Conservation (phyloP, 768 basidiomycete genomes). For the Polyporus arcularius region DNA sequence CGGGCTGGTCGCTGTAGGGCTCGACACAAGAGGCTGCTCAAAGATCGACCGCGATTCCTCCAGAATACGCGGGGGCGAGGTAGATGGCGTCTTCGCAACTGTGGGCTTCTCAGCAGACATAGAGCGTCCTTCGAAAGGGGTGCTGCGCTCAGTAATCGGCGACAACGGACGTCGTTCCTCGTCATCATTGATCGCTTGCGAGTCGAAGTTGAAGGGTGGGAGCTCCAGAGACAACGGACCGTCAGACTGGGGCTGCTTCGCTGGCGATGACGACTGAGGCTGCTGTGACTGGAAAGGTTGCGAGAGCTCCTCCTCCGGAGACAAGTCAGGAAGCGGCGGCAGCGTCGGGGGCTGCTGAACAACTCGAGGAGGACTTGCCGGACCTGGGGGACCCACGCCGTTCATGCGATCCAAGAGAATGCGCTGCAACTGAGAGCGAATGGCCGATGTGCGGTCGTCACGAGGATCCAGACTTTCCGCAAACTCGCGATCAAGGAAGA, state of each 20-base stretch:
- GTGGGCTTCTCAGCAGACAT: constrained; percentile 17
- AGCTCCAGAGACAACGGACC: constrained; percentile 43
- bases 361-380: constrained; percentile 3
- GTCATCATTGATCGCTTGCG: constrained; percentile 11
- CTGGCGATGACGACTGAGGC: neutral
- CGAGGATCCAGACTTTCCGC: constrained; percentile 78
- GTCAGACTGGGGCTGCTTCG: constrained; percentile 16
- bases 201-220: constrained; percentile 59
- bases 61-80: constrained; percentile 2
- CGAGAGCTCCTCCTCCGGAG: neutral
- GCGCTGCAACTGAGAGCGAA: constrained; percentile 61
- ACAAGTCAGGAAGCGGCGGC: constrained; percentile 27
- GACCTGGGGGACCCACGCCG: constrained; percentile 24
- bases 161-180: constrained; percentile 44
- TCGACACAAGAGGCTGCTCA: constrained; percentile 23
- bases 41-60: constrained; percentile 19
- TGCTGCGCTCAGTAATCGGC: constrained; percentile 64
- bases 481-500: constrained; percentile 86
- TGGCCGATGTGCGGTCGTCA: constrained; percentile 72
- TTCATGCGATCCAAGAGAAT: constrained; percentile 69
- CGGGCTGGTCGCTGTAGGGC: constrained; percentile 29
- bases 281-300: neutral
- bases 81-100: neutral
- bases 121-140: constrained; percentile 28
- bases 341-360: constrained; percentile 23